Evolutionary conservation across 148 eudicot genomes (phyloP).

Genomic region (Fagopyrum homotropicum): DNA sequence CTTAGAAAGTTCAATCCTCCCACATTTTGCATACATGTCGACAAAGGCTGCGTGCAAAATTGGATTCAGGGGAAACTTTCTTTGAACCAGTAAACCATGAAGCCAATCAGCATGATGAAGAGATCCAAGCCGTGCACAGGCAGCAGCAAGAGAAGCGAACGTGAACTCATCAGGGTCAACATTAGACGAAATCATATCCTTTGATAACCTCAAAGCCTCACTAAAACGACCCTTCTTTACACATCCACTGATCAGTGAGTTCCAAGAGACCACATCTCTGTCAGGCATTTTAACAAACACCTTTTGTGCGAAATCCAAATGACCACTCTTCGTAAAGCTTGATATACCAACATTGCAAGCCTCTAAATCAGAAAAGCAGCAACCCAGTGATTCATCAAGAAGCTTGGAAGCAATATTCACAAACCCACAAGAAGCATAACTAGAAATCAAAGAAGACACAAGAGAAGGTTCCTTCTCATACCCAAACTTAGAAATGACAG

Average conservation of each 20-base stretch:
- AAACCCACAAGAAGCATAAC: slow-evolving; percentile 29
- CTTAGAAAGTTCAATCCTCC: slow-evolving; percentile 52
- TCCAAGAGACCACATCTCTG: slow-evolving; percentile 66
- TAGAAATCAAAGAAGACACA: slow-evolving; percentile 24
- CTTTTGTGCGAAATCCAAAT: slow-evolving; percentile 39
- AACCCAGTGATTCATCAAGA: slow-evolving; percentile 28
- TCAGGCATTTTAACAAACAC: slow-evolving; percentile 36
- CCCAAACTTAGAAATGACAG: slow-evolving; percentile 48
- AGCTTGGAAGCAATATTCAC: slow-evolving; percentile 32
- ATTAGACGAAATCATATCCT: slow-evolving; percentile 34
- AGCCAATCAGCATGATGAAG: slow-evolving; percentile 51
- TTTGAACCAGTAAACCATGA: slow-evolving; percentile 37
- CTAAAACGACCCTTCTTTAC: slow-evolving; percentile 39
- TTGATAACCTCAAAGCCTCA: slow-evolving; percentile 42
- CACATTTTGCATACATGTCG: slow-evolving; percentile 71
- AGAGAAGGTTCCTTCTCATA: slow-evolving; percentile 33
- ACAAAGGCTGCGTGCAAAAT: slow-evolving; percentile 53
- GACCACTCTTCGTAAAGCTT: slow-evolving; percentile 44
- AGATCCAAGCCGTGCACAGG: slow-evolving; percentile 55
- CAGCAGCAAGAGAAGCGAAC: slow-evolving; percentile 48
- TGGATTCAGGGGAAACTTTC: slow-evolving; percentile 31
- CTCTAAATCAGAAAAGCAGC: slow-evolving; percentile 30
- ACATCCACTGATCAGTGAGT: slow-evolving; percentile 52
- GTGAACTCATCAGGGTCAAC: slow-evolving; percentile 57
- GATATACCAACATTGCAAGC: slow-evolving; percentile 42